These are phyloP conservation scores for Saccharomycopsis fermentans DNA, from an alignment of 805 yeast genomes.

Conservation along the genomic window DNA sequence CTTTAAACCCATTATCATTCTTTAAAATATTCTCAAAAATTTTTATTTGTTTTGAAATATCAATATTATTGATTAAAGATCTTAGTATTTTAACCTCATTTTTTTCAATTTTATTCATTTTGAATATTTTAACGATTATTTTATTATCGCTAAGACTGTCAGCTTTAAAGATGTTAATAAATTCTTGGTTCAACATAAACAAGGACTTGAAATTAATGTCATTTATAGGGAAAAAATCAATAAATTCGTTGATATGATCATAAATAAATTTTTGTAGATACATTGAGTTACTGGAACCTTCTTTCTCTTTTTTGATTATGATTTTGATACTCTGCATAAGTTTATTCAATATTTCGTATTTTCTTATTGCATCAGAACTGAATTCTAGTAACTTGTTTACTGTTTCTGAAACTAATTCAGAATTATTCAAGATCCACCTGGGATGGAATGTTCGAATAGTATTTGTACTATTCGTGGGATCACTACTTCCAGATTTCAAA, in stretches of 20 bases:
- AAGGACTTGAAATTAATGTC: background rate
- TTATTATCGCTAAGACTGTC: background rate
- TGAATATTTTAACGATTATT: background rate
- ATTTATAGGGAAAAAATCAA: background rate
- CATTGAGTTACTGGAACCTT: background rate
- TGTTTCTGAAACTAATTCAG: background rate
- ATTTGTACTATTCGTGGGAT: background rate
- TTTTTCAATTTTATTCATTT: background rate
- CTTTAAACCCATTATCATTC: background rate
- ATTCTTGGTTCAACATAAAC: constrained; percentile 2
- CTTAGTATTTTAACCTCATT: background rate
- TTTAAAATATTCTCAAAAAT: constrained; percentile 1
- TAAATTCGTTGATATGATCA: background rate
- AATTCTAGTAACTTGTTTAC: background rate
- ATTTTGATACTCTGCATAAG: background rate
- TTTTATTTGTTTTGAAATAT: constrained; percentile 9
- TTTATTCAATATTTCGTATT: constrained; percentile 1
- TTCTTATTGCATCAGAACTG: background rate
- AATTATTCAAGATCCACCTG: constrained; percentile 2
- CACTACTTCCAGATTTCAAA: background rate
- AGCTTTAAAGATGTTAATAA: constrained; percentile 4
- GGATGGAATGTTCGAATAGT: background rate
- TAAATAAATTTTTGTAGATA: background rate
- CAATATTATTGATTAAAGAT: background rate
- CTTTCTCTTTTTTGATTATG: constrained; percentile 4